A percentile compares a stretch with the other conserved stretches of the same genome.
phyloP scores from a whole-genome alignment of 495 filamentous ascomycete genomes.

The Aspergillus leporis region DNA sequence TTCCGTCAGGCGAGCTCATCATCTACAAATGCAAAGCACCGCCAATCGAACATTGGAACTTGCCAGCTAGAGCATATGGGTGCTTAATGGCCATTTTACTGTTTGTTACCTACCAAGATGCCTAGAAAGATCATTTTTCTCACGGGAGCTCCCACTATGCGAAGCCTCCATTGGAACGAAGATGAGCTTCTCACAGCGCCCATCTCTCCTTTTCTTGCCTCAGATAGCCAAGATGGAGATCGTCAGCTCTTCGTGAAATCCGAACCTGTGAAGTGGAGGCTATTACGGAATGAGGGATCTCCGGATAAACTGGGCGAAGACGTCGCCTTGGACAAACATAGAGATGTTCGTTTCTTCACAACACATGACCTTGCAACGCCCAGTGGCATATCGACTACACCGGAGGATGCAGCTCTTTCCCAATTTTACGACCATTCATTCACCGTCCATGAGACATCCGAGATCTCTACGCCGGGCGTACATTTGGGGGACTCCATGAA shows the following conservation, averaged over 20 bases:
- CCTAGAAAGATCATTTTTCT: conserved; percentile 55
- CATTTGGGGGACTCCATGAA: conserved; percentile 24
- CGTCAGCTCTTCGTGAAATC: conserved; percentile 11
- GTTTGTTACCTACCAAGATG: conserved; percentile 33
- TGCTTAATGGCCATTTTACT: conserved; percentile 7
- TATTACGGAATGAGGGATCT: conserved; percentile 25
- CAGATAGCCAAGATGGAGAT: conserved; percentile 13
- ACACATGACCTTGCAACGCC: conserved; percentile 37
- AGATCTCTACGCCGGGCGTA: conserved; percentile 26
- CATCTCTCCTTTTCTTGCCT: conserved; percentile 48
- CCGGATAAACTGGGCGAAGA: conserved; percentile 17
- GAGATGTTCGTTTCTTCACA: conserved; percentile 51
- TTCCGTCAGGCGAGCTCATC: not conserved
- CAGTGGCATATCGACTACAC: conserved; percentile 19
- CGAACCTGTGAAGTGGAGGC: conserved; percentile 42
- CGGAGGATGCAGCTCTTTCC: conserved; percentile 47
- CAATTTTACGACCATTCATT: conserved; percentile 77
- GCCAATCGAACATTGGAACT: not conserved
- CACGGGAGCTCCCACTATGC: conserved; percentile 59
- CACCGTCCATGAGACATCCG: conserved; percentile 55
- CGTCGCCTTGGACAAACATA: conserved; percentile 11
- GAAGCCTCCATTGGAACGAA: conserved; percentile 56
- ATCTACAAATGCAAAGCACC: not conserved
- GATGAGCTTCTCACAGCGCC: conserved; percentile 48
- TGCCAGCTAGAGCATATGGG: not conserved